Conservation (phyloP, 371 early-diverging fungal genomes). For the Lichtheimia ornata region DNA sequence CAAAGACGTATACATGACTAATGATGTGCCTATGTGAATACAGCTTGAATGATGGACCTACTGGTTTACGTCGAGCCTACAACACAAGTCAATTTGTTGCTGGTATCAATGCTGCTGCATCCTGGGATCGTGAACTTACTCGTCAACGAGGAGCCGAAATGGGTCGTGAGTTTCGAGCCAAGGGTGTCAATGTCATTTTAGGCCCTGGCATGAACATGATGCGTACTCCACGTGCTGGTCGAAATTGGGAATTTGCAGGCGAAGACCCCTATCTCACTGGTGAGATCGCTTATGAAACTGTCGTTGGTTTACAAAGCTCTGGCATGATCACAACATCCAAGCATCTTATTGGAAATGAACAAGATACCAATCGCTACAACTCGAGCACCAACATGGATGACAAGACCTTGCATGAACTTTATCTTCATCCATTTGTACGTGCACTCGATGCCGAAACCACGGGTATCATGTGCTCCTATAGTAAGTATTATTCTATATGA, state of each 20-base stretch:
- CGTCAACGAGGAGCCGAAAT: constrained; percentile 35
- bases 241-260: constrained; percentile 46
- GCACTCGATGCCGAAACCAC: constrained; percentile 47
- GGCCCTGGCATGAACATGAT: constrained; percentile 29
- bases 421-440: constrained; percentile 48
- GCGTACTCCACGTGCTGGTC: constrained; percentile 42
- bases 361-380: constrained; percentile 38
- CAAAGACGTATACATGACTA: no score
- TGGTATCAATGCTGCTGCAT: constrained; percentile 49
- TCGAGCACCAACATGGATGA: background rate
- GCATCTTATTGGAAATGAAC: constrained; percentile 52
- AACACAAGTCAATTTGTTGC: constrained; percentile 42
- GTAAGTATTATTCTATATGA: constrained; percentile 8
- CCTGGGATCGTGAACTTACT: constrained; percentile 43
- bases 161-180: constrained; percentile 48
- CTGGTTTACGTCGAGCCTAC: constrained; percentile 46
- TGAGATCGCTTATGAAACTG: constrained; percentile 16
- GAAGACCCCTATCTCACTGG: constrained; percentile 52
- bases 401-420: constrained; percentile 48
- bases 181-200: constrained; percentile 46
- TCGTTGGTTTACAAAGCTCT: constrained; percentile 27
- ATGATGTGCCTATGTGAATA: constrained; percentile 6
- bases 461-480: constrained; percentile 54
- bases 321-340: constrained; percentile 51
- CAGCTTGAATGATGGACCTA: constrained; percentile 52